These are phyloP conservation scores for Tetracladium setigerum DNA, from an alignment of 495 filamentous ascomycete genomes.

Conservation along the genomic window DNA sequence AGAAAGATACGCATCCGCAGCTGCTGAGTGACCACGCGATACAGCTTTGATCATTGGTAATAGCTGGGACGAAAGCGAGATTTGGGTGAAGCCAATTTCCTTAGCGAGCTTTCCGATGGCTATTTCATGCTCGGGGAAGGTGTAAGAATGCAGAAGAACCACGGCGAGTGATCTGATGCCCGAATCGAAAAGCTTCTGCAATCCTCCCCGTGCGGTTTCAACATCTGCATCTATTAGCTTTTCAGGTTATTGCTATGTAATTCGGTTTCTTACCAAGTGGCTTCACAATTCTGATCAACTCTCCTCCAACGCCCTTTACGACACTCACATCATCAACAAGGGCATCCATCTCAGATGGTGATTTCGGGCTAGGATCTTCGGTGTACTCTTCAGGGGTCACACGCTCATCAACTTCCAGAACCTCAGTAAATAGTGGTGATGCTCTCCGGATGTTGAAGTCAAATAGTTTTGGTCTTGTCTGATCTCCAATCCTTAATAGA, in stretches of 20 bases:
- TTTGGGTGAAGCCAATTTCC: constrained; percentile 21
- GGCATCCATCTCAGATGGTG: constrained; percentile 26
- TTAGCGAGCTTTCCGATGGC: constrained; percentile 40
- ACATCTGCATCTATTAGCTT: not conserved
- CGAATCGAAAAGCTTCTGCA: constrained; percentile 18
- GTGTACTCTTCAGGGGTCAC: constrained; percentile 24
- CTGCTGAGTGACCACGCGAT: constrained; percentile 24
- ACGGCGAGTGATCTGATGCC: constrained; percentile 23
- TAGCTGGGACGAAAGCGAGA: constrained; percentile 20
- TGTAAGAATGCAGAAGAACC: constrained; percentile 26
- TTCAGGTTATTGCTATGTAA: constrained; percentile 11
- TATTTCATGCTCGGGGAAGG: constrained; percentile 26
- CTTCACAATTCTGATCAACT: constrained; percentile 38
- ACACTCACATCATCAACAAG: constrained; percentile 3
- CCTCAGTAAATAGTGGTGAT: constrained; percentile 12
- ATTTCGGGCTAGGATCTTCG: constrained; percentile 22
- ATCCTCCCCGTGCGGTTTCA: not conserved
- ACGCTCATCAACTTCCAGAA: constrained; percentile 24
- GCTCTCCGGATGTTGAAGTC: constrained; percentile 19
- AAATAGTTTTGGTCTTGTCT: constrained; percentile 22
- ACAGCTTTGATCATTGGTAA: constrained; percentile 28
- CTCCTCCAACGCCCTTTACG: constrained; percentile 39
- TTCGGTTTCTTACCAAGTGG: constrained; percentile 1
- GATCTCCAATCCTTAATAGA: constrained; percentile 22
- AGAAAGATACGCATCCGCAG: constrained; percentile 27